Evolutionary conservation across 2,329 filamentous ascomycete genomes (phyloP), one percentile per base, ranked within the genome.

Genomic region (Epichloe hybrida): DNA sequence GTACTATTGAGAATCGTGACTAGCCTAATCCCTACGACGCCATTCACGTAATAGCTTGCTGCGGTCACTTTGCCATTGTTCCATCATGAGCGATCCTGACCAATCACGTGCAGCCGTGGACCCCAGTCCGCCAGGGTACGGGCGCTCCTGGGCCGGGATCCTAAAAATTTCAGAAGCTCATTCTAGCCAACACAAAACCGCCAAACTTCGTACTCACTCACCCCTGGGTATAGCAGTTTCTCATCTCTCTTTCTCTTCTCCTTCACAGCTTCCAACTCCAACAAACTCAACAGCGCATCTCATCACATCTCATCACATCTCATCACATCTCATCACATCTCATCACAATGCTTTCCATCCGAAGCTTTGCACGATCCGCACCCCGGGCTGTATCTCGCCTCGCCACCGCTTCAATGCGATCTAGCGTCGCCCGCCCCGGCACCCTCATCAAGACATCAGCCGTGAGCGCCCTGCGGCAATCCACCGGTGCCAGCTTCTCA

Each of bases 321-420:
- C n/a, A n/a, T n/a, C n/a, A n/a, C 20, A 49, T 49, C 35, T 37
- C 40, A 47, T n/a, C 7, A 42, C 49, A 17, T 17, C 17, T 38
- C 27, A 40, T 34, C 67, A 77, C 61, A 57, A 89, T 89, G 86
- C 72, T 88, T 64, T 83, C 84, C 57, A 71, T 87, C 58, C 77
- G 84, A 66, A 71, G 75, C 54, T 64, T 84, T 56, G 74, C 78
- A 63, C 83, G 85, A 65, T 77, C 81, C 47, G 78, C 81, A 64
- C 83, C 85, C 59, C 80, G 83, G 64, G 73, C 75, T 52, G 60
- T 84, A 50, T 71, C 77, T 58, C 79, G 83, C 59, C 62, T 84
- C 56, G 71, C 77, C 55, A 66, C 71, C 52, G 66, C 74, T 49
- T 68, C 77, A 47, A 60, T 76, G 51, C 69, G 75, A 64, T 66